Evolutionary conservation across 768 basidiomycete genomes (phyloP), one percentile per base, ranked within the genome.

Genomic region (Rubroboletus satanas): DNA sequence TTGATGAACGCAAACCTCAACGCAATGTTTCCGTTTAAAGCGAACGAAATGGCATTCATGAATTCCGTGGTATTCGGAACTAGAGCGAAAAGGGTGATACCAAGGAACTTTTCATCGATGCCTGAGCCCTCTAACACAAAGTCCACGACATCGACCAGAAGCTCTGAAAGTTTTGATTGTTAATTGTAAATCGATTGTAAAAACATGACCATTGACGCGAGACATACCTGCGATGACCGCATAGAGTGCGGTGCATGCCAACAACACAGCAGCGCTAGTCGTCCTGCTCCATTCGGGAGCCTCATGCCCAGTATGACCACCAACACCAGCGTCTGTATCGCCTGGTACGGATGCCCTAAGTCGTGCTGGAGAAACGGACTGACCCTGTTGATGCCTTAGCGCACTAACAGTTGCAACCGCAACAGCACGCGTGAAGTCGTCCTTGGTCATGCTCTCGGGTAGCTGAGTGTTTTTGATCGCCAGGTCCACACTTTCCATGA

Each of bases 21-120:
- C 2, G 97, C 93, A 59, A 99, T 99, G 68, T 98, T 98, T 7
- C 88, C 96, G 66, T 97, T 91, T 58, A 99, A 72, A 28, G 97
- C 95, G 67, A 99, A 99, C 4, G 94, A 96, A 57, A 98, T 94
- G 47, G 97, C 97, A 67, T 98, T 98, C 93, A 97, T 97, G 71
- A 99, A 98, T 72, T 99, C 97, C 2, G 97, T 98, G 4, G 95
- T 97, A 67, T 99, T 99, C 5, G 97, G 97, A 0, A 98, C 95
- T 32, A 99, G 82, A 8, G 97, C 97, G 66, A 99, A 98, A 10
- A 99, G 79, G 0, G 94, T 98, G 57, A 99, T 80, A 49, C 97
- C 97, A 31, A 99, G 81, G 78, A 98, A 95, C 69, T 99, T 99
- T 68, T 98, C 97, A 54, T 97, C 91, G 29, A 98, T 92, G 2